A percentile compares a stretch with the other conserved stretches of the same genome.
Evolutionary conservation across 495 filamentous ascomycete genomes (phyloP).

Genomic region (Beverwykella pulmonaria): DNA sequence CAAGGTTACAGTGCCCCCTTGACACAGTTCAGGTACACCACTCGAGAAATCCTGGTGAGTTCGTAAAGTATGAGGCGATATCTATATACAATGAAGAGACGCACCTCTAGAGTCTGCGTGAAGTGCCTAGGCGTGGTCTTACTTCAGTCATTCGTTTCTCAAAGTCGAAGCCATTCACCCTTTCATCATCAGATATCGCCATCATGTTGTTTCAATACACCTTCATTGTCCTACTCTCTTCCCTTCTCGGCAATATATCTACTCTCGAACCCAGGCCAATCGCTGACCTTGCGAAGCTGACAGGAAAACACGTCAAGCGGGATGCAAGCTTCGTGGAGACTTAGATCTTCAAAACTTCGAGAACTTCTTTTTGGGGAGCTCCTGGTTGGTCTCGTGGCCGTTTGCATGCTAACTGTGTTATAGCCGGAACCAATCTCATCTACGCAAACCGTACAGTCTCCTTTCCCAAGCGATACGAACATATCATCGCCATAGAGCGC

Average conservation of each 20-base stretch:
- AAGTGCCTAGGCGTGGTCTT: not conserved
- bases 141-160: not conserved
- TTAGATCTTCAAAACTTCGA: constrained; percentile 25
- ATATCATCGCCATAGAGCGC: constrained; percentile 26
- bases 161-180: not conserved
- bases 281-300: not conserved
- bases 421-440: constrained; percentile 13
- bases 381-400: constrained; percentile 4
- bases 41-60: not conserved
- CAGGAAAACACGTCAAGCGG: constrained; percentile 3
- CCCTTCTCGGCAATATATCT: not conserved
- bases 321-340: constrained; percentile 21
- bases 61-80: not conserved
- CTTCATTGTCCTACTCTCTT: not conserved
- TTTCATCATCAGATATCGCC: not conserved
- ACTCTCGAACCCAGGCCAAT: constrained; percentile 15
- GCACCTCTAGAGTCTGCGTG: not conserved
- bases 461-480: constrained; percentile 18
- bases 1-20: constrained; percentile 7
- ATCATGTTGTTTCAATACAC: constrained; percentile 11
- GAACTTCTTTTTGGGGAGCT: constrained; percentile 23
- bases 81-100: constrained; percentile 5
- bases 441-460: constrained; percentile 30
- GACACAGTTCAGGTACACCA: constrained; percentile 20
- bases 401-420: not conserved